Evolutionary conservation across 768 basidiomycete genomes (phyloP).

Genomic region (Tricholoma sp.): DNA sequence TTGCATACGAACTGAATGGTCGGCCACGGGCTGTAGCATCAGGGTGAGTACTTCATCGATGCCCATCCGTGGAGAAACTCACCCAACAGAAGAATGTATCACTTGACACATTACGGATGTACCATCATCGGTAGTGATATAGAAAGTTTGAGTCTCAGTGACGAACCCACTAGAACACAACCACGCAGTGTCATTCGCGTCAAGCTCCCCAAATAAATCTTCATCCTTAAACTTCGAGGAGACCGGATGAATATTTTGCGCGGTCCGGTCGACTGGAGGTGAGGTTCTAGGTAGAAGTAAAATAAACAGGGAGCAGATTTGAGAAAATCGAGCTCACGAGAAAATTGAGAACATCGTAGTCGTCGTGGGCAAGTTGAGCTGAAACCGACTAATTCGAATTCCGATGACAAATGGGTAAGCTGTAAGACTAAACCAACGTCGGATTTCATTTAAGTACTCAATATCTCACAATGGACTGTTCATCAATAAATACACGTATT

Average conservation of each 20-base stretch:
- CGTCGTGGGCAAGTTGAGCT: conserved; percentile 8
- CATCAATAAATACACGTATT: neutral
- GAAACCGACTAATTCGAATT: neutral
- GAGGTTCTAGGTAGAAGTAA: conserved; percentile 36
- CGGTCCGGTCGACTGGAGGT: conserved; percentile 54
- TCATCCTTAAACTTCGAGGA: conserved; percentile 49
- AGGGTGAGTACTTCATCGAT: conserved; percentile 1
- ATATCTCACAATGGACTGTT: neutral
- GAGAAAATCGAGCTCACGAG: conserved; percentile 51
- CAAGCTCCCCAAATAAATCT: conserved; percentile 72
- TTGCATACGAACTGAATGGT: conserved; percentile 94
- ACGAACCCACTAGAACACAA: conserved; percentile 76
- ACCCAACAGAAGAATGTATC: conserved; percentile 21
- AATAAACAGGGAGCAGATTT: conserved; percentile 2
- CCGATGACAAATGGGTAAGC: neutral
- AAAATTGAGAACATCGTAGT: conserved; percentile 72
- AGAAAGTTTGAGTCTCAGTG: conserved; percentile 89
- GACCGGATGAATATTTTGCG: conserved; percentile 82
- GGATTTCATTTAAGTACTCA: neutral
- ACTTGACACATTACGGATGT: conserved; percentile 22
- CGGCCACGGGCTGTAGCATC: conserved; percentile 70
- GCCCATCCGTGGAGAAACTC: conserved; percentile 11
- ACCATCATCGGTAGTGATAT: conserved; percentile 78
- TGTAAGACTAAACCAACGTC: too few species aligned
- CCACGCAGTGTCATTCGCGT: conserved; percentile 77